A percentile compares a stretch with the other conserved stretches of the same genome.
phyloP scores from a whole-genome alignment of 2,329 filamentous ascomycete genomes.

The Tolypocladium capitatum region DNA sequence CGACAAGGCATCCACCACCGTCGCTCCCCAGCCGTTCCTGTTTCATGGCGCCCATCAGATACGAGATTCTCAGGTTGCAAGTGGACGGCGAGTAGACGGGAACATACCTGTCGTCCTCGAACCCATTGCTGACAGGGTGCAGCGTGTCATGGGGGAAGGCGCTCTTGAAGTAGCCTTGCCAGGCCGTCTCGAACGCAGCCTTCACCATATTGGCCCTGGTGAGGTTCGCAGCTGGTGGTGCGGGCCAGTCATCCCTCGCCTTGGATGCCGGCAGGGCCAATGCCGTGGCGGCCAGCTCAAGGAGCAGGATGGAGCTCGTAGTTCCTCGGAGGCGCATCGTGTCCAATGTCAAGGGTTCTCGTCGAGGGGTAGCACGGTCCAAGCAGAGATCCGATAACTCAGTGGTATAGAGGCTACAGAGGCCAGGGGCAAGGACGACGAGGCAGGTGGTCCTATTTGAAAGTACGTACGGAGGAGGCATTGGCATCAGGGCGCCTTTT shows the following conservation, averaged over 20 bases:
- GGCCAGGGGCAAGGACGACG: not conserved
- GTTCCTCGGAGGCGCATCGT: conserved; percentile 7
- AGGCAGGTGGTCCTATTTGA: not conserved
- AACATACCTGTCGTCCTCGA: conserved; percentile 53
- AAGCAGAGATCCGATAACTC: not conserved
- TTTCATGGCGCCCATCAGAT: not conserved
- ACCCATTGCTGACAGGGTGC: conserved; percentile 51
- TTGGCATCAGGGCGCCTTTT: not conserved
- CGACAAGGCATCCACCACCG: conserved; percentile 65
- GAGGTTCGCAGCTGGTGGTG: conserved; percentile 13
- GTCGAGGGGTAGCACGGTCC: not conserved
- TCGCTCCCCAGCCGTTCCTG: conserved; percentile 77
- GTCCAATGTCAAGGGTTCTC: not conserved
- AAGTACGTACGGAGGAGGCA: not conserved
- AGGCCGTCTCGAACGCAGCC: conserved; percentile 55
- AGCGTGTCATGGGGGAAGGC: conserved; percentile 71
- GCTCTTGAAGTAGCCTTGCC: conserved; percentile 59
- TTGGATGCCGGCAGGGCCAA: conserved; percentile 1
- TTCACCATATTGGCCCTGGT: conserved; percentile 47
- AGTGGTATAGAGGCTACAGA: no score
- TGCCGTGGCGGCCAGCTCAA: conserved; percentile 3
- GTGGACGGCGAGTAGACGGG: no score
- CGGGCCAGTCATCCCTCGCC: conserved; percentile 1
- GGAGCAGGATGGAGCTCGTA: conserved; percentile 1
- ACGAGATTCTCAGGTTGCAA: not conserved